These are phyloP conservation scores for Suhomyces canberraensis DNA, from an alignment of 805 yeast genomes.

Conservation along the genomic window DNA sequence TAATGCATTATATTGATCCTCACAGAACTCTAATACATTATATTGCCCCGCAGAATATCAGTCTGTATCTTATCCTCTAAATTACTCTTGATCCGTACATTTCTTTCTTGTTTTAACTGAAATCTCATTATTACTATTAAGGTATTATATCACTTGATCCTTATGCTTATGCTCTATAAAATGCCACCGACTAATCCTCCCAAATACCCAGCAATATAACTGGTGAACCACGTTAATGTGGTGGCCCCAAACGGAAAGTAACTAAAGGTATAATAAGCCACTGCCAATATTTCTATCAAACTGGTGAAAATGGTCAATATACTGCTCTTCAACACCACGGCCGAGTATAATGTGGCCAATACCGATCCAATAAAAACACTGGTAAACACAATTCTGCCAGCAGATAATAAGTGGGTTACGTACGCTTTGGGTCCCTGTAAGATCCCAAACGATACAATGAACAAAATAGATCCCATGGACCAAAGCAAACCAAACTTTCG, in stretches of 20 bases:
- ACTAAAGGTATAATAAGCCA: constrained; percentile 84
- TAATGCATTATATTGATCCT: too few species aligned
- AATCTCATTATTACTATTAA: too few species aligned
- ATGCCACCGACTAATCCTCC: constrained; percentile 49
- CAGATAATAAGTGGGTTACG: constrained; percentile 66
- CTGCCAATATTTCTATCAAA: constrained; percentile 75
- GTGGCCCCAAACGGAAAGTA: constrained; percentile 96
- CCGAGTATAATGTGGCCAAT: constrained; percentile 70
- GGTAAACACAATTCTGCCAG: constrained; percentile 77
- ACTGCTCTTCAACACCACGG: constrained; percentile 65
- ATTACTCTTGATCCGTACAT: too few species aligned
- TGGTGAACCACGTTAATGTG: constrained; percentile 52
- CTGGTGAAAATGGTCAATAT: constrained; percentile 74
- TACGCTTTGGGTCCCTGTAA: constrained; percentile 91
- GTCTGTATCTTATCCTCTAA: too few species aligned
- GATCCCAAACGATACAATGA: constrained; percentile 85
- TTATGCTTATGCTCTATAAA: too few species aligned
- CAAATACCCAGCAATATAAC: constrained; percentile 41
- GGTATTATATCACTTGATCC: too few species aligned
- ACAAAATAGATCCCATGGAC: constrained; percentile 87
- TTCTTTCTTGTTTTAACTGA: too few species aligned
- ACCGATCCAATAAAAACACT: constrained; percentile 78
- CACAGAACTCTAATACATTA: too few species aligned
- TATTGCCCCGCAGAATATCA: too few species aligned
- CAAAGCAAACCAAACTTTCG: constrained; percentile 86